Evolutionary conservation across 352 stramenopile species (phyloP).

Genomic region (Phytopythium mirpurense): DNA sequence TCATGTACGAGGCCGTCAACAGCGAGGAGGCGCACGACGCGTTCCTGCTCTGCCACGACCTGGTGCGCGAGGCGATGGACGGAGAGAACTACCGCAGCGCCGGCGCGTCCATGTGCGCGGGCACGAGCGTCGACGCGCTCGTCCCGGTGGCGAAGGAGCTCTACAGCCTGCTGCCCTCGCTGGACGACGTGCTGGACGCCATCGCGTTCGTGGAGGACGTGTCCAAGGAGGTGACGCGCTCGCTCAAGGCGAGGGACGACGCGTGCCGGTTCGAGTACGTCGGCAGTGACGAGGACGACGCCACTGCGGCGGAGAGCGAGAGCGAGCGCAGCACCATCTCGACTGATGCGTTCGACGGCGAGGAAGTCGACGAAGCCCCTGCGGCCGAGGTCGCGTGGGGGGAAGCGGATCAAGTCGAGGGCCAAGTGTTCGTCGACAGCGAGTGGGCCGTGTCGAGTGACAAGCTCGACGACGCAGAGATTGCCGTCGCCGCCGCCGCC

Average conservation of each 20-base stretch:
- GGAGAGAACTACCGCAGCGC: slow-evolving; percentile 54
- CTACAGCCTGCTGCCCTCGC: slow-evolving; percentile 54
- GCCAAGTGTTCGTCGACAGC: neutral
- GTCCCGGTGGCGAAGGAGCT: slow-evolving; percentile 38
- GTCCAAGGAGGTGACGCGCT: slow-evolving; percentile 44
- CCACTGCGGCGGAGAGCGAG: slow-evolving; percentile 4
- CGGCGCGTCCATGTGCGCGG: slow-evolving; percentile 30
- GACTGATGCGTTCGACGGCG: slow-evolving; percentile 12
- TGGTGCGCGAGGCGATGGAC: slow-evolving; percentile 56
- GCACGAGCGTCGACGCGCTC: slow-evolving; percentile 38
- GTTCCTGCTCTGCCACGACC: slow-evolving; percentile 59
- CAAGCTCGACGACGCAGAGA: neutral
- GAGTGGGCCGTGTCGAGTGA: slow-evolving; percentile 1
- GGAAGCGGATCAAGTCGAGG: neutral
- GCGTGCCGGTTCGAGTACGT: slow-evolving; percentile 31
- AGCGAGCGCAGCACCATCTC: slow-evolving; percentile 14
- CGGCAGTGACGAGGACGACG: slow-evolving; percentile 14
- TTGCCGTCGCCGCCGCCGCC: neutral
- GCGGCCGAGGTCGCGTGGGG: slow-evolving; percentile 1
- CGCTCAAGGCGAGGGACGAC: slow-evolving; percentile 9
- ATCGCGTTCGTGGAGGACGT: slow-evolving; percentile 52
- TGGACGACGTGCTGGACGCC: slow-evolving; percentile 58
- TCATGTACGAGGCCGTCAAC: slow-evolving; percentile 64
- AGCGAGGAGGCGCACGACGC: slow-evolving; percentile 67
- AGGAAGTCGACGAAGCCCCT: slow-evolving; percentile 12